Conservation (phyloP, 768 basidiomycete genomes). For the Suillus clintonianus region DNA sequence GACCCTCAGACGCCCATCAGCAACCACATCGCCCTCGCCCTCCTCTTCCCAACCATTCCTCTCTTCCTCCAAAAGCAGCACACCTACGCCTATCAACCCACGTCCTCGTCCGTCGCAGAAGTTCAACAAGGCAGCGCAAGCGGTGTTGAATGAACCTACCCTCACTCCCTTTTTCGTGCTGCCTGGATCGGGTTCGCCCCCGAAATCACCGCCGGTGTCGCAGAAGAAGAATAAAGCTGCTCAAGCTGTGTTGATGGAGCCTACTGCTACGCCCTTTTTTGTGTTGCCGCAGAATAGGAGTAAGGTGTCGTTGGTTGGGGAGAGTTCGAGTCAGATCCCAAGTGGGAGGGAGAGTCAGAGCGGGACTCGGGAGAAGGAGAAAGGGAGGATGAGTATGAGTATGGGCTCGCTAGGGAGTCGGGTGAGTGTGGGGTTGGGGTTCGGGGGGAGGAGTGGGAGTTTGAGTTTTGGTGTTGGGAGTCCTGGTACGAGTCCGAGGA, state of each 20-base stretch:
- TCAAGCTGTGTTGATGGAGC: constrained; percentile 9
- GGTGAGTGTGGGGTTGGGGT: background rate
- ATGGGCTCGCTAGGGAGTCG: background rate
- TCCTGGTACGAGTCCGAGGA: background rate
- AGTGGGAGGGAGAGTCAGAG: background rate
- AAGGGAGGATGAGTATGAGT: background rate
- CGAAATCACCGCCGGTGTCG: background rate
- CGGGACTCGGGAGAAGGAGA: background rate
- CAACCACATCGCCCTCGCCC: background rate
- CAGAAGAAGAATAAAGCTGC: background rate
- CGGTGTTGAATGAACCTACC: background rate
- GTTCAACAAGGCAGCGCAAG: background rate
- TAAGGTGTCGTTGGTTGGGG: background rate
- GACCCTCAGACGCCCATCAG: background rate
- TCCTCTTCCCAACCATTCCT: background rate
- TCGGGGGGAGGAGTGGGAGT: background rate
- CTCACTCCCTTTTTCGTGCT: background rate
- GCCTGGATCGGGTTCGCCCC: background rate
- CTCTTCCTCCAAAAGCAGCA: background rate
- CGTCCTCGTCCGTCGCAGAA: background rate
- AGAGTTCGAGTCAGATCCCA: background rate
- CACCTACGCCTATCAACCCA: background rate
- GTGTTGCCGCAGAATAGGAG: constrained; percentile 4
- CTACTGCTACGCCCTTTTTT: background rate
- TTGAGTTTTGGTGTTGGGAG: background rate